Conservation (phyloP, 2,329 filamentous ascomycete genomes). For the Penicillium sp. region DNA sequence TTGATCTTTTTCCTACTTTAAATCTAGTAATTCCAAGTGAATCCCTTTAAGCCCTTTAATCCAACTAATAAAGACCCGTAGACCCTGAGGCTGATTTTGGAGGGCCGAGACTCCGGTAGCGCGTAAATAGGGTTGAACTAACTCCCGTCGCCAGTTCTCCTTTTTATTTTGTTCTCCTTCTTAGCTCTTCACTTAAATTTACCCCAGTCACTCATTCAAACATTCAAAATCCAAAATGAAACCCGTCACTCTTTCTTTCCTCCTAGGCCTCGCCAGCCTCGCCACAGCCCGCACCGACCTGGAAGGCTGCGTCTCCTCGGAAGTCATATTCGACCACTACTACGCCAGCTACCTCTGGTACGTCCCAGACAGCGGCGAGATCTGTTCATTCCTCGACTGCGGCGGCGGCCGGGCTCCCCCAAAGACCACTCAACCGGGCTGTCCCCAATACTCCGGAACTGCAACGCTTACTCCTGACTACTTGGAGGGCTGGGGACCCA, state of each 20-base stretch:
- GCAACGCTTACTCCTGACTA: constrained; percentile 24
- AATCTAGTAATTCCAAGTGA: not conserved
- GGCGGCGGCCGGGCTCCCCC: constrained; percentile 65
- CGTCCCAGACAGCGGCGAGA: constrained; percentile 61
- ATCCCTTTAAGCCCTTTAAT: not conserved
- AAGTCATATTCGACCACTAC: constrained; percentile 24
- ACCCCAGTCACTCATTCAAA: not conserved
- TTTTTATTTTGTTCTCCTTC: not conserved
- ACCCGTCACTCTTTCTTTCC: constrained; percentile 13
- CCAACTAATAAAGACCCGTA: not conserved
- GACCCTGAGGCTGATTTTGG: not conserved
- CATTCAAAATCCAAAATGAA: constrained; percentile 21
- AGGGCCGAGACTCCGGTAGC: not conserved
- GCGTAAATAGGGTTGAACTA: not conserved
- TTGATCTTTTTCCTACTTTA: not conserved
- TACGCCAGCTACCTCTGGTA: constrained; percentile 49
- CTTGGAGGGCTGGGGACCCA: constrained; percentile 23
- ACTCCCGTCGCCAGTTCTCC: not conserved
- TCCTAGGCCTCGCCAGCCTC: constrained; percentile 17
- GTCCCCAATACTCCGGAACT: constrained; percentile 35
- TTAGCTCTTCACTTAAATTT: constrained; percentile 4
- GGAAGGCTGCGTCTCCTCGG: constrained; percentile 25
- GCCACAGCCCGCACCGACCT: constrained; percentile 26
- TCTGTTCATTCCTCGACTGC: constrained; percentile 65
- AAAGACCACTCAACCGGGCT: constrained; percentile 63